A percentile compares a stretch with the other conserved stretches of the same genome.
These are phyloP conservation scores for Gastroboletus turbinatus DNA, from an alignment of 1,284 basidiomycete species.

Conservation along the genomic window DNA sequence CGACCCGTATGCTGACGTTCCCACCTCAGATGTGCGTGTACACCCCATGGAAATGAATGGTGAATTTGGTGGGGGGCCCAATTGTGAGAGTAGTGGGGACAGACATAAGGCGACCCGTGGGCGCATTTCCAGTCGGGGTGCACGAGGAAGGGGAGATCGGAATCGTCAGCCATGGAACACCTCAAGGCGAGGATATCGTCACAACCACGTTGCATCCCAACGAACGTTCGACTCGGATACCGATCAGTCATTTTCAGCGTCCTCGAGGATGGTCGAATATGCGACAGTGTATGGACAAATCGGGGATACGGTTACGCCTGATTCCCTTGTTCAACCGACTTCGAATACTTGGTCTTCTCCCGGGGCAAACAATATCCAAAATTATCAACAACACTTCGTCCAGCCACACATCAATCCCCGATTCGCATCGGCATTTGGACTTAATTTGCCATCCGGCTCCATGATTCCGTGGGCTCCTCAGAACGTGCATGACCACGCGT, in stretches of 20 bases:
- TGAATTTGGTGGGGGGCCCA: conserved; percentile 20
- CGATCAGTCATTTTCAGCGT: conserved; percentile 42
- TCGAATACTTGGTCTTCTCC: conserved; percentile 20
- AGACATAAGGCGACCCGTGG: conserved; percentile 25
- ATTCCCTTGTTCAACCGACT: conserved; percentile 15
- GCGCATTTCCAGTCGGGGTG: conserved; percentile 36
- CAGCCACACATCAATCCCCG: conserved; percentile 83
- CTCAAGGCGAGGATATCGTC: conserved; percentile 18
- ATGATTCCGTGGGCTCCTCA: conserved; percentile 20
- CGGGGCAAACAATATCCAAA: conserved; percentile 11
- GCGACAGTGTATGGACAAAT: conserved; percentile 46
- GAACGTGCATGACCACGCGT: conserved; percentile 8
- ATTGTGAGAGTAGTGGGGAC: conserved; percentile 22
- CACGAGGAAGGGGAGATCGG: conserved; percentile 22
- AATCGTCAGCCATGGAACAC: conserved; percentile 15
- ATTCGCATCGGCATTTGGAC: conserved; percentile 58
- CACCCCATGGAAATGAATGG: neutral
- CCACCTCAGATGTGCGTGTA: conserved; percentile 23
- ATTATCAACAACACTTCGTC: conserved; percentile 46
- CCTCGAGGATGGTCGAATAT: conserved; percentile 47
- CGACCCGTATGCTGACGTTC: conserved; percentile 68
- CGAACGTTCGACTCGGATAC: conserved; percentile 32
- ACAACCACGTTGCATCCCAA: conserved; percentile 6
- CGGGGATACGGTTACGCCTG: conserved; percentile 24
- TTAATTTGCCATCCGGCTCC: conserved; percentile 34